These are phyloP conservation scores for Hypoxylon sp. DNA, from an alignment of 2,329 filamentous ascomycete genomes.

Conservation along the genomic window DNA sequence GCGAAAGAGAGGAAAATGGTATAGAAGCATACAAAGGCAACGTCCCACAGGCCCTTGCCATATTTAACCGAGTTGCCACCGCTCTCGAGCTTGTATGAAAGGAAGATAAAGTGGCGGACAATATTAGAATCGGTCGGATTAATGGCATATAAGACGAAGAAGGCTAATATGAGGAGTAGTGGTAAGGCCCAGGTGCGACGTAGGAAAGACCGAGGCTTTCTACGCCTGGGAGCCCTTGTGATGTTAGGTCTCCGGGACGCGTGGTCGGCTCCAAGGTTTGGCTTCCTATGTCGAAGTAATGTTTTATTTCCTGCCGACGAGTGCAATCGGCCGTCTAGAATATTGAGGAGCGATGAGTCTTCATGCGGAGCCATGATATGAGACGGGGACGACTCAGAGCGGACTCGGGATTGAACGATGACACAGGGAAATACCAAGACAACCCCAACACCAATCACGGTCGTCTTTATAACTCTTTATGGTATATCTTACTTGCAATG, in stretches of 20 bases:
- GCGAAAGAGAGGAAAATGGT: slow-evolving; percentile 79
- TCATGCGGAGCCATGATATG: background rate
- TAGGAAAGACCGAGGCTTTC: slow-evolving; percentile 29
- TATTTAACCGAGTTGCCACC: slow-evolving; percentile 69
- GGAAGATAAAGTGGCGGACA: slow-evolving; percentile 75
- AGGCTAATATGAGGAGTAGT: slow-evolving; percentile 67
- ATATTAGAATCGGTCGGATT: slow-evolving; percentile 77
- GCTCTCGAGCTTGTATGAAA: slow-evolving; percentile 75
- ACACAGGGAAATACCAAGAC: background rate
- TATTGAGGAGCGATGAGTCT: slow-evolving; percentile 6
- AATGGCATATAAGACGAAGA: slow-evolving; percentile 71
- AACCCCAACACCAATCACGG: background rate
- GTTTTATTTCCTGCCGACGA: background rate
- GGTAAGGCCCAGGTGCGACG: slow-evolving; percentile 61
- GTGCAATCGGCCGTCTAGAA: slow-evolving; percentile 12
- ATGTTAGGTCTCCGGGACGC: background rate
- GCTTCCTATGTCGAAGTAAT: slow-evolving; percentile 10
- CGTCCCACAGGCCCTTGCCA: slow-evolving; percentile 77
- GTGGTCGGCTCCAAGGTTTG: background rate
- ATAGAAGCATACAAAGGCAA: slow-evolving; percentile 81
- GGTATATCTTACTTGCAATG: background rate
- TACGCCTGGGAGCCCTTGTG: slow-evolving; percentile 21
- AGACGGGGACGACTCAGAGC: background rate
- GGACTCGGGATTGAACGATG: background rate
- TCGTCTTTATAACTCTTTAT: background rate